Evolutionary conservation across 2,329 filamentous ascomycete species (phyloP).

Genomic region (Diaporthe longicolla): DNA sequence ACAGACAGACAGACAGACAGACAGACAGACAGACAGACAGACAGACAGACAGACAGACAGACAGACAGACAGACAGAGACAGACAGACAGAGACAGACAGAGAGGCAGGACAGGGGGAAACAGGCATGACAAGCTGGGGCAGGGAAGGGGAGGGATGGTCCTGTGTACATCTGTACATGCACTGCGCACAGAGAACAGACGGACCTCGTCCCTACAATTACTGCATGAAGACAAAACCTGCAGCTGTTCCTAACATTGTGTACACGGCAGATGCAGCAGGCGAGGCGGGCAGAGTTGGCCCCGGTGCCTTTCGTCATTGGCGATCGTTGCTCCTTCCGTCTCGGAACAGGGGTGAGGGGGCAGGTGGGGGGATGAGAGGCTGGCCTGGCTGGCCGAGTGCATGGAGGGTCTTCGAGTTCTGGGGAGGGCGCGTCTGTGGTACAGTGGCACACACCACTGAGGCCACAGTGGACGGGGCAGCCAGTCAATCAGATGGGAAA

Average conservation of each 20-base stretch:
- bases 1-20: not conserved
- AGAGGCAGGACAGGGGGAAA: no score
- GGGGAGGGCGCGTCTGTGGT: conserved; percentile 20
- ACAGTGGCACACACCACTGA: not conserved
- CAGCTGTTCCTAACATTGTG: not conserved
- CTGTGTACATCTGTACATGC: no score
- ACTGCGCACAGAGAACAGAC: no score
- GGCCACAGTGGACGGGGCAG: not conserved
- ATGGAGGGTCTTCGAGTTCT: conserved; percentile 11
- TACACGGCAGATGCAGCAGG: not conserved
- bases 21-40: no score
- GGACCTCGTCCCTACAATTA: not conserved
- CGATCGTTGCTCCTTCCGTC: conserved; percentile 33
- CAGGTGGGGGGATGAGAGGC: not conserved
- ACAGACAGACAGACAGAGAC: not conserved
- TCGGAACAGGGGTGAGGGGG: not conserved
- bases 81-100: not conserved
- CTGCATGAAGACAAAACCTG: not conserved
- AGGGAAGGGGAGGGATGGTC: no score
- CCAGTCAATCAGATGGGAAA: conserved; percentile 39
- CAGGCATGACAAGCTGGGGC: not conserved
- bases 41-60: not conserved
- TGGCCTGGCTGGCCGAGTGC: not conserved
- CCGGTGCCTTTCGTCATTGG: conserved; percentile 17
- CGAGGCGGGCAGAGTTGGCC: conserved; percentile 7